These are phyloP conservation scores for Phycomyces blakesleeanus DNA, from an alignment of 192 early-diverging fungal genomes.

Conservation along the genomic window DNA sequence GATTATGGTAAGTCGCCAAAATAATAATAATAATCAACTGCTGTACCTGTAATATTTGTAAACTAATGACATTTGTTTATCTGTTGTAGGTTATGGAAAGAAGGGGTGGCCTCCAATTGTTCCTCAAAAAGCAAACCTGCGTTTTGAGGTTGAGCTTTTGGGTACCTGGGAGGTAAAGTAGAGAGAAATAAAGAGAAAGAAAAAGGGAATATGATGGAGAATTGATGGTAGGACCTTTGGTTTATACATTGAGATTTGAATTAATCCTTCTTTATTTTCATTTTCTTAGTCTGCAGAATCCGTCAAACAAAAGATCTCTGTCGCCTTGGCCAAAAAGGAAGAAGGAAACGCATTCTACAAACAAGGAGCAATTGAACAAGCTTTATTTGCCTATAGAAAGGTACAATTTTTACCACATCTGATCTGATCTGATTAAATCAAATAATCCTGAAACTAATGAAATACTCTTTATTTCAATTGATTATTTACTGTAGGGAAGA, in stretches of 20 bases:
- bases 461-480: neutral
- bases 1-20: neutral
- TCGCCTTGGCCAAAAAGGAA: conserved; percentile 35
- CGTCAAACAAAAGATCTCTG: neutral
- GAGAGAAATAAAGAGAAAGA: no score
- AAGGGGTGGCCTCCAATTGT: conserved; percentile 1
- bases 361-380: conserved; percentile 19
- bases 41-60: neutral
- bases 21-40: no score
- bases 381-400: conserved; percentile 31
- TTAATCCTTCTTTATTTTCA: neutral
- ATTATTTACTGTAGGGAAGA: neutral
- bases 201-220: no score
- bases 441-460: neutral
- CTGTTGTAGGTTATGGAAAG: conserved; percentile 4
- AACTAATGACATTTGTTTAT: neutral
- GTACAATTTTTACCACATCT: conserved; percentile 13
- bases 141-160: conserved; percentile 1
- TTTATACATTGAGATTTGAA: no score
- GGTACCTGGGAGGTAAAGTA: neutral
- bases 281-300: neutral
- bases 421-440: neutral
- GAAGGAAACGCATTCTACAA: conserved; percentile 41
- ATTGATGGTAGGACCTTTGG: no score
- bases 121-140: neutral